Evolutionary conservation across 2,329 filamentous ascomycete species (phyloP).

Genomic region (Colletotrichum plurivorum): DNA sequence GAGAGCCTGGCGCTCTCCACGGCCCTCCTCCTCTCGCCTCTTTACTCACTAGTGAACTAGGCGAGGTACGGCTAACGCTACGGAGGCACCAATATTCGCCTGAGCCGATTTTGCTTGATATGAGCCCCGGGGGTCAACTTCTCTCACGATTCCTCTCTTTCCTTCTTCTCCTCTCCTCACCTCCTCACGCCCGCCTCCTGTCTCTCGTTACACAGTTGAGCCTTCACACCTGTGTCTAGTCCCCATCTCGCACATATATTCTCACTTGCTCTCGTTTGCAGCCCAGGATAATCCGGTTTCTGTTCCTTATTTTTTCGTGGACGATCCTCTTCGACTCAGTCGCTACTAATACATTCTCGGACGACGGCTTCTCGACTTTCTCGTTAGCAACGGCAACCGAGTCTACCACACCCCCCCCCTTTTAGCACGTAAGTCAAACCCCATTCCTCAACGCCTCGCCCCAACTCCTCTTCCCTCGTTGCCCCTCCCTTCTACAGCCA

Average conservation of each 20-base stretch:
- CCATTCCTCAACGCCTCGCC: conserved; percentile 27
- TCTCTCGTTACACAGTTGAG: conserved; percentile 33
- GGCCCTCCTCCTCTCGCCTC: conserved; percentile 13
- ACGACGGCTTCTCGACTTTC: conserved; percentile 3
- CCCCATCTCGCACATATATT: conserved; percentile 26
- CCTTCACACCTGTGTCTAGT: conserved; percentile 9
- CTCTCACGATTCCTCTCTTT: conserved; percentile 20
- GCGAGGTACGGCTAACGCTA: conserved; percentile 18
- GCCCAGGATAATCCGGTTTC: not conserved
- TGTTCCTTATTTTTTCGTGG: conserved; percentile 3
- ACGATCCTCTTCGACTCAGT: not conserved
- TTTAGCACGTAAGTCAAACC: conserved; percentile 28
- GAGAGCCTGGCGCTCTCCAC: conserved; percentile 21
- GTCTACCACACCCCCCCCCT: not conserved
- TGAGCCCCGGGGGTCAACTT: conserved; percentile 31
- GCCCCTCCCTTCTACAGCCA: not conserved
- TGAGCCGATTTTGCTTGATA: conserved; percentile 37
- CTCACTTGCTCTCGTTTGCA: conserved; percentile 8
- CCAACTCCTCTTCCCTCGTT: not conserved
- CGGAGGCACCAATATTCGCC: conserved; percentile 22
- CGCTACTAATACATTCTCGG: conserved; percentile 24
- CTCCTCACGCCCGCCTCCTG: conserved; percentile 20
- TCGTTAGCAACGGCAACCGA: conserved; percentile 18
- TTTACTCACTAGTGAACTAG: conserved; percentile 6
- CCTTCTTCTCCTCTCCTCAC: conserved; percentile 17